A percentile compares a stretch with the other conserved stretches of the same genome.
Evolutionary conservation across 1,284 basidiomycete genomes (phyloP).

Genomic region (Phaffia rhodozyma): DNA sequence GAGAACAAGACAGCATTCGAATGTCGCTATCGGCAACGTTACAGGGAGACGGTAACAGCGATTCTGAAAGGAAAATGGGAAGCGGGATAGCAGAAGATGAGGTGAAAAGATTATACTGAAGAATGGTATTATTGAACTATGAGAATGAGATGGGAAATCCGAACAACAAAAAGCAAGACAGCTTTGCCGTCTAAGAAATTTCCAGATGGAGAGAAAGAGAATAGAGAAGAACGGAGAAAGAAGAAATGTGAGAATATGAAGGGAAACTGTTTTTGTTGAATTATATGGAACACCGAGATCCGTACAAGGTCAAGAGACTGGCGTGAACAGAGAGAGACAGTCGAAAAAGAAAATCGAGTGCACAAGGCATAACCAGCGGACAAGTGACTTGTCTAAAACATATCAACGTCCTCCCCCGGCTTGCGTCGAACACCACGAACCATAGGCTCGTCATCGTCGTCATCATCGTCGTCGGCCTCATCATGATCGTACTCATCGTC

Average conservation of each 20-base stretch:
- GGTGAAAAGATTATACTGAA: no score
- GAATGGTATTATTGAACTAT: no score
- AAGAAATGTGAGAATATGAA: neutral
- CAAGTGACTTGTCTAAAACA: neutral
- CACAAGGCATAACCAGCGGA: no score
- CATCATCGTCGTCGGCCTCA: constrained; percentile 30
- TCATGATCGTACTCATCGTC: constrained; percentile 37
- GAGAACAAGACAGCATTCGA: no score
- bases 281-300: neutral
- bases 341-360: neutral
- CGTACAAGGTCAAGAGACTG: neutral
- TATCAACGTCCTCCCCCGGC: constrained; percentile 9
- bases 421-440: constrained; percentile 13
- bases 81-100: no score
- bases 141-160: no score
- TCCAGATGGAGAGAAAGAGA: neutral
- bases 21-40: no score
- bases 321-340: neutral
- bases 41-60: no score
- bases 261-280: neutral
- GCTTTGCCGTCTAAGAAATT: no score
- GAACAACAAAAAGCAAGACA: neutral
- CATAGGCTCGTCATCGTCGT: constrained; percentile 3
- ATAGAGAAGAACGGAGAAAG: neutral
- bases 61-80: no score